Base-by-base conservation (phyloP, 2,329 filamentous ascomycete genomes). In the Apiospora malaysiana region DNA sequence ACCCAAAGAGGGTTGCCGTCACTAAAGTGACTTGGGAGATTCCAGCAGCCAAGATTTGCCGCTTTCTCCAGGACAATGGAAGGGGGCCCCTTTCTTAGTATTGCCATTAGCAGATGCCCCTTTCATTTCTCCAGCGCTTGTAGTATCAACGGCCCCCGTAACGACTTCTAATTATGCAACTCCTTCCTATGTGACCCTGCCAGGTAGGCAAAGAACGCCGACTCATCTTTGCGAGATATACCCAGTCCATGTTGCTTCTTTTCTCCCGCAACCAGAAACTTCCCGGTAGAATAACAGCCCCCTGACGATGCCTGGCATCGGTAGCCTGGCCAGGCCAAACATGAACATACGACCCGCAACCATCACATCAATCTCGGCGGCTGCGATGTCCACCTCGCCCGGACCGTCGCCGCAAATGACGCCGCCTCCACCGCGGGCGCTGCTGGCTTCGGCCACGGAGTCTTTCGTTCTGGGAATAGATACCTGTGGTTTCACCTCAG, bases 401-500 rank as follows among this genome's bases (percentile, higher is more conserved):
- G 42, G 49, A 27, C 51, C 70, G 72, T 69, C 46, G 73, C 73
- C 68, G 68, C 73, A 70, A 56, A 70, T 23, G 70, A 65, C 42
- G 49, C 59, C 59, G 46, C 65, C 59, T 46, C 72, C 77, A 1
- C 70, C 71, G 10, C 59, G 70, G 27, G 77, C 77, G 18, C 51
- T 71, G 27, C 21, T 45, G 66, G 70, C 71, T 59, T 69, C 25
- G 49, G 67, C 67, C 6, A 51, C 66, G 18, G 72, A 68, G 4
- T 71, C 72, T 23, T 77, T 78, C 65, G 47, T 73, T 45, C 16
- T 77, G 27, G 77, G 77, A 8, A 40, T 72, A 16, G 73, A 79
- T 37, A 79, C 77, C 18, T 79, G 78, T 69, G 78, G 77, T 10
- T 79, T 77, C 63, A 77, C 76, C 3, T 73, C 73, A 1, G 69